Conservation (phyloP, 371 early-diverging fungal species). For the Amoeboaphelidium protococcarum region DNA sequence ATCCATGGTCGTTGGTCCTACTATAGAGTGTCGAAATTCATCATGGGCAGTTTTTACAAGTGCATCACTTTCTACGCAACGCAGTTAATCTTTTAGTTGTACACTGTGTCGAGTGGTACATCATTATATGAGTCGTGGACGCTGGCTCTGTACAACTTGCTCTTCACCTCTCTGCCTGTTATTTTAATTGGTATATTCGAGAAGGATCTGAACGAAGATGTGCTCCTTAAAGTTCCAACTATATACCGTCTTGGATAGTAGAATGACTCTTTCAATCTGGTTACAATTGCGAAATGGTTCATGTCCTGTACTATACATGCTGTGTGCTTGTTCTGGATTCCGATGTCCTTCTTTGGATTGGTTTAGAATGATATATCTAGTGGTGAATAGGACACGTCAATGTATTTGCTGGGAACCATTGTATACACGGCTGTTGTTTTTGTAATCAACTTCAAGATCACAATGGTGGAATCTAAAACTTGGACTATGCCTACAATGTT, state of each 20-base stretch:
- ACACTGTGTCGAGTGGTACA: not conserved
- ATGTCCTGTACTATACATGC: slow-evolving; percentile 10
- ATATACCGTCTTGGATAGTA: slow-evolving; percentile 7
- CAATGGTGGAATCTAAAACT: slow-evolving; percentile 24
- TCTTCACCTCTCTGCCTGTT: slow-evolving; percentile 50
- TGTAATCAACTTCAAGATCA: slow-evolving; percentile 27
- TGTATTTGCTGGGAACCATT: slow-evolving; percentile 12
- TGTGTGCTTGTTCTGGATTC: not conserved
- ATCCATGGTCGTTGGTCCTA: slow-evolving; percentile 28
- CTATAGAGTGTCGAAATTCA: slow-evolving; percentile 15
- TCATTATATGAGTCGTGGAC: slow-evolving; percentile 43
- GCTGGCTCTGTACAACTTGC: slow-evolving; percentile 45
- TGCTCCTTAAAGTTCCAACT: slow-evolving; percentile 6
- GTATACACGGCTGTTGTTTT: slow-evolving; percentile 27
- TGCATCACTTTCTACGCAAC: slow-evolving; percentile 2
- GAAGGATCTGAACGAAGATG: slow-evolving; percentile 13
- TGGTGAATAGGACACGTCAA: not conserved
- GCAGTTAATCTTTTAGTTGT: not conserved
- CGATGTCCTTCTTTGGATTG: not conserved
- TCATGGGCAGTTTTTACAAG: slow-evolving; percentile 24
- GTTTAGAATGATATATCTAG: not conserved
- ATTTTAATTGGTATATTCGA: slow-evolving; percentile 55
- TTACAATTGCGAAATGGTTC: slow-evolving; percentile 9
- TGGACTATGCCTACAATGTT: slow-evolving; percentile 23
- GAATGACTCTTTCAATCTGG: slow-evolving; percentile 11